Base-by-base conservation (phyloP, 2,329 filamentous ascomycete species). In the Tolypocladium capitatum region DNA sequence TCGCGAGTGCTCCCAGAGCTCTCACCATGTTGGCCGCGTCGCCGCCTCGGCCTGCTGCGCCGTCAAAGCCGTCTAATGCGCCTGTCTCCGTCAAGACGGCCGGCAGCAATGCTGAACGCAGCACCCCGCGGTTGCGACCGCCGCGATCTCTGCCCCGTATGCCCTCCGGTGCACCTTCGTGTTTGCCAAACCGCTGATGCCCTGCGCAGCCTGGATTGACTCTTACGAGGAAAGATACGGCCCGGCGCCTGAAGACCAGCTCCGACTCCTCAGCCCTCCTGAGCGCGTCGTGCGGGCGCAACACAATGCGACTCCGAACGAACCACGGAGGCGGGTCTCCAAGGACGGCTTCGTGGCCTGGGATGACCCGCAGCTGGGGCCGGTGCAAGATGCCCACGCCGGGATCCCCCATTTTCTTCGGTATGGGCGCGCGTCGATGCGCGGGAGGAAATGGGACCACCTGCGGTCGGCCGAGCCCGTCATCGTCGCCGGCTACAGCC, bases 361-460 rank as follows among this genome's bases (percentile, higher is more conserved):
- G 48, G 61, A 65, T 6, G 68, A 73, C 46, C 63, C 64, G 27
- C 54, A 62, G 5, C 53, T 64, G 24, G 63, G 65, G 5, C 58
- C 64, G 8, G 62, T 59, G 2, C 61, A 63, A 46, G 60, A 60
- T 32, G 54, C 59, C 6, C 61, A 60, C 35, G 58, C 59, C 21
- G 68, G 61, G 49, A 60, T 78, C 20, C 70, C 72, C 46, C 66
- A 68, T 46, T 61, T 77, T 21, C 67, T 78, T 46, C 65, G 63
- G 55, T 59, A 74, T 53, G 69, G 74, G 41, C 70, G 70, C 61
- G 60, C 71, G 60, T 65, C 65, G 24, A 61, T 56, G 53, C 62
- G 60, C 43, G 75, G 75, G 3, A 69, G 75, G 50, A 72, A 72
- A 63, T 80, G 76, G 76, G 77, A 81, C 55, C 75, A 81, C 55